These are phyloP conservation scores for Trametes meyenii DNA, from an alignment of 768 basidiomycete species.

Conservation along the genomic window DNA sequence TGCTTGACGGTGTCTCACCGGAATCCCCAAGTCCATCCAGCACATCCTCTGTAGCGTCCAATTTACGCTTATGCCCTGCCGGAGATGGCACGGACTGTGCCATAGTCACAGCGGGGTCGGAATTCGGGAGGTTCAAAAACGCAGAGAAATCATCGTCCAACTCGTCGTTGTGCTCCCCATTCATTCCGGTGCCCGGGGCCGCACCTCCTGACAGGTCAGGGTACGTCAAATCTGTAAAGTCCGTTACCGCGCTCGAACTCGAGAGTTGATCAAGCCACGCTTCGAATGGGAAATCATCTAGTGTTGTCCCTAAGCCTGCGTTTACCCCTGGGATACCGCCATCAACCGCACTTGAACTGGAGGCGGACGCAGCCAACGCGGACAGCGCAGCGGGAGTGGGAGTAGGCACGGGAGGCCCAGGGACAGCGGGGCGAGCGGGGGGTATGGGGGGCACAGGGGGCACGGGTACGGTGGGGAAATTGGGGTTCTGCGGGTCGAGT, in stretches of 20 bases:
- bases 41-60: constrained; percentile 31
- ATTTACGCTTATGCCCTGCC: constrained; percentile 34
- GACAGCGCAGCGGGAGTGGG: too few relatives aligned
- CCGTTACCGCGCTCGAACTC: not conserved
- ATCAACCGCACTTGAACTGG: too few relatives aligned
- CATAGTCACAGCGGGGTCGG: constrained; percentile 8
- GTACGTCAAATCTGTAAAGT: not conserved
- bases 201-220: constrained; percentile 26
- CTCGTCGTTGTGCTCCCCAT: constrained; percentile 30
- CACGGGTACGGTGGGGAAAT: constrained; percentile 6
- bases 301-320: not conserved
- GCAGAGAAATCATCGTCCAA: constrained; percentile 41
- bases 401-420: too few relatives aligned
- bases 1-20: constrained; percentile 13
- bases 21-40: constrained; percentile 15
- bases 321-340: not conserved
- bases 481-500: constrained; percentile 48
- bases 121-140: constrained; percentile 41
- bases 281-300: constrained; percentile 11
- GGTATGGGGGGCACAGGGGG: too few relatives aligned
- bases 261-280: constrained; percentile 14
- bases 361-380: too few relatives aligned
- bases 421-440: too few relatives aligned
- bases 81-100: not conserved
- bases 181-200: constrained; percentile 1